These are phyloP conservation scores for Phytophthora fragariae DNA, from an alignment of 352 stramenopile genomes.

Conservation along the genomic window DNA sequence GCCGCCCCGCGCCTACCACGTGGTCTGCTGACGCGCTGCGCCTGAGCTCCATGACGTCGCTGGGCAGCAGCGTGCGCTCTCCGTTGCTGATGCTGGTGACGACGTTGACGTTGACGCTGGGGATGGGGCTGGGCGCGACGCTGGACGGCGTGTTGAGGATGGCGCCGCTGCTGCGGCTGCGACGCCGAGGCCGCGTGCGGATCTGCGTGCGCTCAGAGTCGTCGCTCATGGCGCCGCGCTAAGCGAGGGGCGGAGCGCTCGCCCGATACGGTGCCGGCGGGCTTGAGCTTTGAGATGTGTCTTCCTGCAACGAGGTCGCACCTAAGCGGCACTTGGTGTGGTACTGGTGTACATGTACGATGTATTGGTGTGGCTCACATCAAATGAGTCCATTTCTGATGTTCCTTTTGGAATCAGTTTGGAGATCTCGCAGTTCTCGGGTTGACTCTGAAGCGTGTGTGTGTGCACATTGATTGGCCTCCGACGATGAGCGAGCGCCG, in stretches of 20 bases:
- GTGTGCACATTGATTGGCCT: neutral
- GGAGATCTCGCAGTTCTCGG: slow-evolving; percentile 5
- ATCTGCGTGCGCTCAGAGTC: slow-evolving; percentile 26
- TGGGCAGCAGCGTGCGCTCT: slow-evolving; percentile 37
- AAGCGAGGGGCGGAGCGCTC: slow-evolving; percentile 3
- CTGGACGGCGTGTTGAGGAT: slow-evolving; percentile 81
- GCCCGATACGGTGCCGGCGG: neutral
- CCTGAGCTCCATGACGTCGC: slow-evolving; percentile 48
- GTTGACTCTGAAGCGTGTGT: neutral
- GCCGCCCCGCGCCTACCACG: slow-evolving; percentile 26
- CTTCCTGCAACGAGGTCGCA: slow-evolving; percentile 17
- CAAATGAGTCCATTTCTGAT: neutral
- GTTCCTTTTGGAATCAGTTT: slow-evolving; percentile 15
- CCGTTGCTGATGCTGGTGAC: slow-evolving; percentile 4
- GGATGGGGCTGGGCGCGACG: slow-evolving; percentile 39
- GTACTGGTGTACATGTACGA: neutral
- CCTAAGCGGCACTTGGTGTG: neutral
- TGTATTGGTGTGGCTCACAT: neutral
- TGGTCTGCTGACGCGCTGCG: slow-evolving; percentile 50
- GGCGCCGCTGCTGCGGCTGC: slow-evolving; percentile 86
- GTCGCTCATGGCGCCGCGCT: slow-evolving; percentile 30
- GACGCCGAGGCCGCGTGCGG: slow-evolving; percentile 35
- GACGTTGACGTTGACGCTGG: slow-evolving; percentile 10
- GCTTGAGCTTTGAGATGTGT: slow-evolving; percentile 21
- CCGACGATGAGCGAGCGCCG: slow-evolving; percentile 67